A percentile compares a stretch with the other conserved stretches of the same genome.
phyloP scores from a whole-genome alignment of 495 filamentous ascomycete species.

The Penicillium taxi region DNA sequence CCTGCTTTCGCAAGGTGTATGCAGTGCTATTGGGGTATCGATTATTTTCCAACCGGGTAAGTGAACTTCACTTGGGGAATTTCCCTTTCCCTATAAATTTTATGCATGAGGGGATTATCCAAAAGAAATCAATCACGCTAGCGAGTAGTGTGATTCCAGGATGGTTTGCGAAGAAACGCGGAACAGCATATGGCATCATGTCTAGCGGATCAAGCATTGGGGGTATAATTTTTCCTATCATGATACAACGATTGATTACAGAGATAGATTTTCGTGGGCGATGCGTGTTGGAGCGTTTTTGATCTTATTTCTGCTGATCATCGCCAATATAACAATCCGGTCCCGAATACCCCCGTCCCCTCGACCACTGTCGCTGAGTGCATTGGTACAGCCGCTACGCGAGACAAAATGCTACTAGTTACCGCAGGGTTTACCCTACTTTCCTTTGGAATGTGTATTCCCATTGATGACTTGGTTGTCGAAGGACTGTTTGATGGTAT shows the following conservation, averaged over 20 bases:
- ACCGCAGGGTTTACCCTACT: slow-evolving; percentile 48
- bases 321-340: slow-evolving; percentile 28
- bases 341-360: slow-evolving; percentile 19
- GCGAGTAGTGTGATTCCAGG: slow-evolving; percentile 5
- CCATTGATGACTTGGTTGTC: slow-evolving; percentile 58
- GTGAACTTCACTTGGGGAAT: too few relatives aligned
- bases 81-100: too few relatives aligned
- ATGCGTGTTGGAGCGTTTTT: slow-evolving; percentile 35
- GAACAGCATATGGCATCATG: slow-evolving; percentile 43
- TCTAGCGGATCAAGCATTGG: slow-evolving; percentile 47
- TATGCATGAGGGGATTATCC: too few relatives aligned
- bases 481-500: slow-evolving; percentile 49
- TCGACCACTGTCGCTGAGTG: slow-evolving; percentile 30
- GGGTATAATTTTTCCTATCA: slow-evolving; percentile 42
- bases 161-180: slow-evolving; percentile 48
- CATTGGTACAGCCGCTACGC: slow-evolving; percentile 49
- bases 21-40: slow-evolving; percentile 25
- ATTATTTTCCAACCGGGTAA: slow-evolving; percentile 19
- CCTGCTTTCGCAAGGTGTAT: slow-evolving; percentile 34
- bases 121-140: too few relatives aligned
- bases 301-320: slow-evolving; percentile 22
- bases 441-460: slow-evolving; percentile 61
- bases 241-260: slow-evolving; percentile 28
- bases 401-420: slow-evolving; percentile 45
- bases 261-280: slow-evolving; percentile 34